phyloP scores from a whole-genome alignment of 1,139 yeast species.

The Geotrichum europaeum region DNA sequence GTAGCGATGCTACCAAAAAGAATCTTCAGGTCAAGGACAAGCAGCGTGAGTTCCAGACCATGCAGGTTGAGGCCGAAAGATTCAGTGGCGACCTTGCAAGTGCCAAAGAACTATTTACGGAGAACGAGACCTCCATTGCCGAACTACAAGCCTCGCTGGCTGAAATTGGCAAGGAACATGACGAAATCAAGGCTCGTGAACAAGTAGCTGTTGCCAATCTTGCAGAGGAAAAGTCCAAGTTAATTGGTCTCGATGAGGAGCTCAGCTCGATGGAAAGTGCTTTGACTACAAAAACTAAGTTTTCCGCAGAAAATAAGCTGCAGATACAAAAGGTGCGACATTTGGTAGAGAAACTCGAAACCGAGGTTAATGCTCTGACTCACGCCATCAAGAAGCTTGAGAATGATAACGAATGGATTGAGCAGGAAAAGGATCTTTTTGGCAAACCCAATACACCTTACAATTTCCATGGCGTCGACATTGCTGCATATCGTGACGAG shows the following conservation, averaged over 20 bases:
- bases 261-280: constrained; percentile 55
- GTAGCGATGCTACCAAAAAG: constrained; percentile 29
- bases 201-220: constrained; percentile 41
- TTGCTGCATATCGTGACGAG: constrained; percentile 56
- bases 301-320: constrained; percentile 47
- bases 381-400: constrained; percentile 46
- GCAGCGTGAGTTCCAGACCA: constrained; percentile 54
- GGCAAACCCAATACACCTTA: constrained; percentile 36
- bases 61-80: constrained; percentile 70
- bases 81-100: constrained; percentile 49
- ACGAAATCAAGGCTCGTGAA: constrained; percentile 34
- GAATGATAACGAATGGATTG: constrained; percentile 65
- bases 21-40: constrained; percentile 43
- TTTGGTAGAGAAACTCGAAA: constrained; percentile 55
- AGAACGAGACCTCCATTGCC: constrained; percentile 34
- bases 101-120: constrained; percentile 40
- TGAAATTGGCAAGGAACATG: constrained; percentile 32
- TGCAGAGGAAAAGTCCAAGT: constrained; percentile 56
- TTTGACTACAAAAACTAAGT: constrained; percentile 48
- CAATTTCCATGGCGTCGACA: constrained; percentile 42
- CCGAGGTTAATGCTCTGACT: constrained; percentile 39
- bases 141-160: constrained; percentile 40
- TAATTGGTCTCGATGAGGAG: constrained; percentile 74
- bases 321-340: constrained; percentile 56
- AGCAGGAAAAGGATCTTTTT: constrained; percentile 49